These are phyloP conservation scores for Cladosporium cucumerinum DNA, from an alignment of 2,329 filamentous ascomycete genomes.

Conservation along the genomic window DNA sequence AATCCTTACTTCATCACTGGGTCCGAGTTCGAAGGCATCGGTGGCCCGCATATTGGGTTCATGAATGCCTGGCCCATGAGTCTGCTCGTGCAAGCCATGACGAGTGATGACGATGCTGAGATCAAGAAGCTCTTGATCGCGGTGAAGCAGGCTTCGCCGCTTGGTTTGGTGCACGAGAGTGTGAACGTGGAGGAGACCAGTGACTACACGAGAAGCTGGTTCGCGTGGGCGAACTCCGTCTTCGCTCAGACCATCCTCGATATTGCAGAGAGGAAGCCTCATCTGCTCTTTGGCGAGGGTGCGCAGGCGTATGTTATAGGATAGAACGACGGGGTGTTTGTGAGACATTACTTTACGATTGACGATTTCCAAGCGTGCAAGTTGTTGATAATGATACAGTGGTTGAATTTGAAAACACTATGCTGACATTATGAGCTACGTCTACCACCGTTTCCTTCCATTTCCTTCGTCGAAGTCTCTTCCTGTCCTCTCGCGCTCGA, in stretches of 20 bases:
- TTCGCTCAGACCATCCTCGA: constrained; percentile 91
- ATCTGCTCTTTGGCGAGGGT: constrained; percentile 73
- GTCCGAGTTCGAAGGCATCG: constrained; percentile 77
- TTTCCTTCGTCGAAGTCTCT: constrained; percentile 38
- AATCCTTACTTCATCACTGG: constrained; percentile 90
- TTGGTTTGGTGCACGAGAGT: constrained; percentile 89
- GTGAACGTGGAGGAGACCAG: constrained; percentile 71
- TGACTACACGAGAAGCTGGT: constrained; percentile 87
- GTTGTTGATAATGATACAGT: neutral
- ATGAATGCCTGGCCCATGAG: constrained; percentile 96
- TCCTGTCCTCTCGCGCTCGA: constrained; percentile 49
- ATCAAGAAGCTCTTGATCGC: constrained; percentile 69
- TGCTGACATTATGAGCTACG: neutral
- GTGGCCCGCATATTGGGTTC: constrained; percentile 79
- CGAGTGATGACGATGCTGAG: constrained; percentile 76
- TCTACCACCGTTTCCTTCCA: constrained; percentile 9
- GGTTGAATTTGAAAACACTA: neutral
- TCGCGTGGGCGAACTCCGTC: constrained; percentile 96
- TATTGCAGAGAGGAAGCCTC: constrained; percentile 81
- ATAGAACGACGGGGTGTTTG: neutral
- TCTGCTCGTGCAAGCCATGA: constrained; percentile 85
- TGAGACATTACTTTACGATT: neutral
- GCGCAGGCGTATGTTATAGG: constrained; percentile 54
- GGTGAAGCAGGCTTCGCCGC: constrained; percentile 70
- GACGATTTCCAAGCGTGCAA: neutral